These are phyloP conservation scores for Fraxinus greggii DNA, from an alignment of 305 asterid species.

Conservation along the genomic window DNA sequence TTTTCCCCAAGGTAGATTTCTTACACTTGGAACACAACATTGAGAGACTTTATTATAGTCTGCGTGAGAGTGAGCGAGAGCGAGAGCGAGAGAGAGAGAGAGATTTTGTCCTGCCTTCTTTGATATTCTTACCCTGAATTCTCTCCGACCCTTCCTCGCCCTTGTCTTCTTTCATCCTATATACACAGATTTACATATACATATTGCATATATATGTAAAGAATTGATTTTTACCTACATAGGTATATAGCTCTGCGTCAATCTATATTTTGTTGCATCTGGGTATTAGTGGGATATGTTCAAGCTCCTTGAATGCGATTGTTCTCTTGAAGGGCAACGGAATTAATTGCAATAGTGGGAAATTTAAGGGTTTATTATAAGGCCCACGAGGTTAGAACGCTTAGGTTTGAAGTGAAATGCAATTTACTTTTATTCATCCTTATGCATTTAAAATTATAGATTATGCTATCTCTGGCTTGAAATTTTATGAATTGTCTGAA, in stretches of 20 bases:
- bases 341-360: conserved; percentile 30
- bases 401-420: conserved; percentile 33
- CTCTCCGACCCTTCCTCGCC: conserved; percentile 34
- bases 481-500: conserved; percentile 23
- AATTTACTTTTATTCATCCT: conserved; percentile 28
- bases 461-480: conserved; percentile 26
- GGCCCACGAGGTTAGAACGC: conserved; percentile 28
- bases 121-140: conserved; percentile 41
- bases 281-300: neutral
- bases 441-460: conserved; percentile 37
- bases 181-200: neutral
- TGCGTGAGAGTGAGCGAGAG: neutral
- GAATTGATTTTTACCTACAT: conserved; percentile 1
- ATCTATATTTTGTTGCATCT: conserved; percentile 13
- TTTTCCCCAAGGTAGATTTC: neutral
- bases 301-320: conserved; percentile 6
- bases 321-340: conserved; percentile 21
- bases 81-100: neutral
- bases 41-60: neutral
- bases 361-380: conserved; percentile 34
- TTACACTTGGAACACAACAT: neutral
- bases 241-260: neutral
- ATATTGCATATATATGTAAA: conserved; percentile 9
- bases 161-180: conserved; percentile 14
- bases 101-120: conserved; percentile 27